Percentiles rank a stretch among this genome's conserved stretches.
These are phyloP conservation scores for Isoetes taiwanensis DNA, from an alignment of 75 land plant genomes.

Conservation along the genomic window DNA sequence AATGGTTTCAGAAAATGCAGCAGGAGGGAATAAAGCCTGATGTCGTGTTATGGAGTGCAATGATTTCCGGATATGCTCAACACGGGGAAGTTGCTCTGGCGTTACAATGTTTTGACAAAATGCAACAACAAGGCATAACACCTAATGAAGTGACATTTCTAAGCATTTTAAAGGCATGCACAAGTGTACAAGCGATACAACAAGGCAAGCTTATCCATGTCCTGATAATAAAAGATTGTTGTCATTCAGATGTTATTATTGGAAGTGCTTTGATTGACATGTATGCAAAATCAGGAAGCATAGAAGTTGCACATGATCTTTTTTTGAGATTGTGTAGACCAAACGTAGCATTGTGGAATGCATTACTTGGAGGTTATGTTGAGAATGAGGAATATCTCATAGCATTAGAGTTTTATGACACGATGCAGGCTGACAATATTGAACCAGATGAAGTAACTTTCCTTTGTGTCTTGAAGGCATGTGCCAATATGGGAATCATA, in stretches of 20 bases:
- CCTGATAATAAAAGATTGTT: constrained; percentile 15
- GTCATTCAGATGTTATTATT: constrained; percentile 17
- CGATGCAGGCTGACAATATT: constrained; percentile 9
- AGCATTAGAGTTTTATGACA: constrained; percentile 11
- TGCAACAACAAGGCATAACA: constrained; percentile 21
- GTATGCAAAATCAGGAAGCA: constrained; percentile 25
- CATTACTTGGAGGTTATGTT: constrained; percentile 19
- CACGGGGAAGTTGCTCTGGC: constrained; percentile 16
- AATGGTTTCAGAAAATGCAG: too few relatives aligned
- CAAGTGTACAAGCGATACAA: background rate
- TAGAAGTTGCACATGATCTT: constrained; percentile 7
- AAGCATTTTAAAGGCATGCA: constrained; percentile 25
- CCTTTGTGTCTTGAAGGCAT: constrained; percentile 9
- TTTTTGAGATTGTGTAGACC: constrained; percentile 6
- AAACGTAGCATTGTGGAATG: constrained; percentile 16
- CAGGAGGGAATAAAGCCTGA: too few relatives aligned
- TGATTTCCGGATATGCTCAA: constrained; percentile 24
- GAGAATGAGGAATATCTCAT: constrained; percentile 26
- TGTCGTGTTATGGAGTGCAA: constrained; percentile 15
- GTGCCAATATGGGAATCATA: background rate
- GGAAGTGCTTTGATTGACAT: constrained; percentile 33
- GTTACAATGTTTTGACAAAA: constrained; percentile 15
- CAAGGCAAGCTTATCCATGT: constrained; percentile 38
- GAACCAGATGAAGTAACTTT: constrained; percentile 14
- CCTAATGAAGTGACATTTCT: constrained; percentile 39